These are phyloP conservation scores for Agaricus sinodeliciosus DNA, from an alignment of 768 basidiomycete genomes.

Conservation along the genomic window DNA sequence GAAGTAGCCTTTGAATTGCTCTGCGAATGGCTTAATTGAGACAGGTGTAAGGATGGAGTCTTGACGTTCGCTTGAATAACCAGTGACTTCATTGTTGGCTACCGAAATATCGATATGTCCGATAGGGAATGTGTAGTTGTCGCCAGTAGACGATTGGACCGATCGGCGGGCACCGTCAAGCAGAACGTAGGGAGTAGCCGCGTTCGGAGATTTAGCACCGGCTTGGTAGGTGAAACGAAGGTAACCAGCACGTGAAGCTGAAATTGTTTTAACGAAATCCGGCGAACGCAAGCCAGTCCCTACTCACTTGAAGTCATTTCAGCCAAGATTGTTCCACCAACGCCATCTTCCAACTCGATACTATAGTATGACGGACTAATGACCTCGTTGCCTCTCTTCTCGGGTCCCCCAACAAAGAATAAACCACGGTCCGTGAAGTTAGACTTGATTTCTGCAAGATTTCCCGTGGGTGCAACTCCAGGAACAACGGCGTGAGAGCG, in stretches of 20 bases:
- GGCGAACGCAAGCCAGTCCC: not conserved
- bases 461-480: constrained; percentile 27
- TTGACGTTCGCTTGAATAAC: constrained; percentile 7
- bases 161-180: constrained; percentile 62
- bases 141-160: constrained; percentile 43
- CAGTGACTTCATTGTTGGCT: constrained; percentile 1
- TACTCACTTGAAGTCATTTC: constrained; percentile 59
- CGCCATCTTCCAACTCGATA: constrained; percentile 46
- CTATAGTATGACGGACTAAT: constrained; percentile 49
- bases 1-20: constrained; percentile 48
- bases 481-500: constrained; percentile 57
- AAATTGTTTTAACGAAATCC: not conserved
- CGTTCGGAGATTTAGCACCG: constrained; percentile 14
- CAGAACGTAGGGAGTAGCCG: constrained; percentile 44
- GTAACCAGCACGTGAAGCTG: constrained; percentile 72
- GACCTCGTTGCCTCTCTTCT: constrained; percentile 49
- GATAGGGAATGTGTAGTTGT: constrained; percentile 43
- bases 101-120: constrained; percentile 42
- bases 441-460: not conserved
- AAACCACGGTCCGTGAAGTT: not conserved
- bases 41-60: constrained; percentile 48
- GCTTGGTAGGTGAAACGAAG: constrained; percentile 59
- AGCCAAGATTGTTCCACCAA: constrained; percentile 43
- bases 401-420: constrained; percentile 39
- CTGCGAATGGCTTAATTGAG: constrained; percentile 28